phyloP scores from a whole-genome alignment of 2,329 filamentous ascomycete genomes.

The Tolypocladium capitatum region DNA sequence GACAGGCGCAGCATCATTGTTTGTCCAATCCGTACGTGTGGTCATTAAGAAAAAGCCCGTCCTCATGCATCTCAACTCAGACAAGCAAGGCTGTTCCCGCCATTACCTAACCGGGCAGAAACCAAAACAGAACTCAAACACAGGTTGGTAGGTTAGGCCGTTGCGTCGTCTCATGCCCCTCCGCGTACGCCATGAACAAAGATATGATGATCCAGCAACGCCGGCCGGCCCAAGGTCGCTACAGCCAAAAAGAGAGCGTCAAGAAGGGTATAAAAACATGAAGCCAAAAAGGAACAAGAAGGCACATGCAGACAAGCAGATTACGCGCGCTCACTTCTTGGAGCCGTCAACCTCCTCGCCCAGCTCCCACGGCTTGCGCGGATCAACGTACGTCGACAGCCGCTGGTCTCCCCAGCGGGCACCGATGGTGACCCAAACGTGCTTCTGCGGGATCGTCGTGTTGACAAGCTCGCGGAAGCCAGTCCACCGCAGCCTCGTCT shows the following conservation, averaged over 20 bases:
- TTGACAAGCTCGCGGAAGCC: constrained; percentile 42
- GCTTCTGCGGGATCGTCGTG: constrained; percentile 41
- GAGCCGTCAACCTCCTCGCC: constrained; percentile 36
- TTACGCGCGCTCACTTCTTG: constrained; percentile 12
- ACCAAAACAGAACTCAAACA: not conserved
- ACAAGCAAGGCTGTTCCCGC: not conserved
- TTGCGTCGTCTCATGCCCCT: constrained; percentile 3
- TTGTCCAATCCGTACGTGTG: not conserved
- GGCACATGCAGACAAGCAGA: constrained; percentile 7
- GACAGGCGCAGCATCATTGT: not conserved
- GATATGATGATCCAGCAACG: constrained; percentile 4
- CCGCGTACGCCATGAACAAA: constrained; percentile 6
- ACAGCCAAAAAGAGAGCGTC: constrained; percentile 2
- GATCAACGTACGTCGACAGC: constrained; percentile 41
- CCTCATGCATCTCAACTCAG: not conserved
- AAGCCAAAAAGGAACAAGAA: constrained; percentile 8
- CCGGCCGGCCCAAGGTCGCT: constrained; percentile 3
- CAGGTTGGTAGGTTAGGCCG: not conserved
- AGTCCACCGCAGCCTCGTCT: constrained; percentile 42
- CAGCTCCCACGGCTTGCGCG: constrained; percentile 36
- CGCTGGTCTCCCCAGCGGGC: constrained; percentile 46
- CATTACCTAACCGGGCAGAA: not conserved
- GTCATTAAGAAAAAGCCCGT: not conserved
- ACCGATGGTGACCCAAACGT: constrained; percentile 58
- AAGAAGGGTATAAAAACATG: not conserved